phyloP scores from a whole-genome alignment of 768 basidiomycete species.

The Mycena filopes region DNA sequence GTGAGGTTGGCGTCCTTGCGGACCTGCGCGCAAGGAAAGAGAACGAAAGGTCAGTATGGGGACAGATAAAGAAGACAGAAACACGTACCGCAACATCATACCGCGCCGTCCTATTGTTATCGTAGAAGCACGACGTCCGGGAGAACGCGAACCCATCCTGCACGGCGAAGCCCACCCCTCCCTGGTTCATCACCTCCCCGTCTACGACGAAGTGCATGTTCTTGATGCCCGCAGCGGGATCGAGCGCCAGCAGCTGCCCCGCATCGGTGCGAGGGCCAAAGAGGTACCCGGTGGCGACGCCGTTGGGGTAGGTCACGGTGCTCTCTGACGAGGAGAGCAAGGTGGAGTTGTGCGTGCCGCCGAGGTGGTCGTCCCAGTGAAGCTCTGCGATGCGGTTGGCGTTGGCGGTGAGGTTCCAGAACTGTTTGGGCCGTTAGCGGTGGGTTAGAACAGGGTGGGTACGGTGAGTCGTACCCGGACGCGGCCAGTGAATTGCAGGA shows the following conservation, averaged over 20 bases:
- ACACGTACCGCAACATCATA: background rate
- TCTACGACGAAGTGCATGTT: background rate
- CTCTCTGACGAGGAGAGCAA: background rate
- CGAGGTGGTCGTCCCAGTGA: background rate
- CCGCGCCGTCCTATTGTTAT: background rate
- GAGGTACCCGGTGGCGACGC: too few species aligned
- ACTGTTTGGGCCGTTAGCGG: too few species aligned
- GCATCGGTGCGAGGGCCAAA: background rate
- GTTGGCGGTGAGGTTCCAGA: background rate
- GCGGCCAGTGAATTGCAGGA: background rate
- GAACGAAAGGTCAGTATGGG: slow-evolving; percentile 8
- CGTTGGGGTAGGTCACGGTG: too few species aligned
- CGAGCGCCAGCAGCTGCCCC: background rate
- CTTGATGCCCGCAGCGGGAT: background rate
- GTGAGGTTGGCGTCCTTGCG: slow-evolving; percentile 14
- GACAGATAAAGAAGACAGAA: slow-evolving; percentile 3
- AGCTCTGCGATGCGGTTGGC: background rate
- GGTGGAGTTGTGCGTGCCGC: background rate
- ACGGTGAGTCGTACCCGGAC: background rate
- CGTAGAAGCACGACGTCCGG: background rate
- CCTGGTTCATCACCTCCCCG: background rate
- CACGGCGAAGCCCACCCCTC: background rate
- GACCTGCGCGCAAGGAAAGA: slow-evolving; percentile 16
- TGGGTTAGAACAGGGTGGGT: background rate
- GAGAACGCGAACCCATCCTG: background rate